phyloP scores from a whole-genome alignment of 495 filamentous ascomycete genomes.

The Aspergillus ellipticus region DNA sequence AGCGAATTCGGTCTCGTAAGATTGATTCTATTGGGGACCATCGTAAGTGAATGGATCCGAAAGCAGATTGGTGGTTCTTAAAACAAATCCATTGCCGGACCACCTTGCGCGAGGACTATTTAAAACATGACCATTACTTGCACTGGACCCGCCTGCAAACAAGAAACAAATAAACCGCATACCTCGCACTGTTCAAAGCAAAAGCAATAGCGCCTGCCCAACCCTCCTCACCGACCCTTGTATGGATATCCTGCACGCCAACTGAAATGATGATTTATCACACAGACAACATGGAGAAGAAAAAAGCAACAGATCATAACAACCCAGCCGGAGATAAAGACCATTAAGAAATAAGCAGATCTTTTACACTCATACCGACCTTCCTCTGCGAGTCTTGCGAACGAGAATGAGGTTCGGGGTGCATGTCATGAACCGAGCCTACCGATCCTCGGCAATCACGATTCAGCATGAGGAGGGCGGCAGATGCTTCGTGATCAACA shows the following conservation, averaged over 20 bases:
- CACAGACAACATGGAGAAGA: not conserved
- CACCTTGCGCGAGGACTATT: not conserved
- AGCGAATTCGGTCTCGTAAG: too few relatives aligned
- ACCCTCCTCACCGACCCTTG: not conserved
- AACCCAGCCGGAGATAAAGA: not conserved
- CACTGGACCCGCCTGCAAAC: not conserved
- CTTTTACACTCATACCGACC: constrained; percentile 72
- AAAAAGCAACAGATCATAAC: not conserved
- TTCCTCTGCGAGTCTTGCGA: constrained; percentile 22
- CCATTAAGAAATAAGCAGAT: constrained; percentile 62
- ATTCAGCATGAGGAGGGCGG: constrained; percentile 77
- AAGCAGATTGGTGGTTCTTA: not conserved
- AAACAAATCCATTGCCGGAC: not conserved
- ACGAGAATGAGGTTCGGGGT: constrained; percentile 8
- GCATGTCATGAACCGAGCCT: constrained; percentile 30
- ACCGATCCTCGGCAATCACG: constrained; percentile 54
- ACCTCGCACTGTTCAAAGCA: not conserved
- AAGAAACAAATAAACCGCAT: not conserved
- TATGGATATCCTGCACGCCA: not conserved
- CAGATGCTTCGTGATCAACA: constrained; percentile 74
- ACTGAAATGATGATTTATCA: not conserved
- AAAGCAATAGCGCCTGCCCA: not conserved
- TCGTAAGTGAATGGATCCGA: too few relatives aligned
- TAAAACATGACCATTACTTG: not conserved
- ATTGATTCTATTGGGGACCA: too few relatives aligned